These are phyloP conservation scores for Gossypium australe DNA, from an alignment of 345 rosid genomes.

Conservation along the genomic window DNA sequence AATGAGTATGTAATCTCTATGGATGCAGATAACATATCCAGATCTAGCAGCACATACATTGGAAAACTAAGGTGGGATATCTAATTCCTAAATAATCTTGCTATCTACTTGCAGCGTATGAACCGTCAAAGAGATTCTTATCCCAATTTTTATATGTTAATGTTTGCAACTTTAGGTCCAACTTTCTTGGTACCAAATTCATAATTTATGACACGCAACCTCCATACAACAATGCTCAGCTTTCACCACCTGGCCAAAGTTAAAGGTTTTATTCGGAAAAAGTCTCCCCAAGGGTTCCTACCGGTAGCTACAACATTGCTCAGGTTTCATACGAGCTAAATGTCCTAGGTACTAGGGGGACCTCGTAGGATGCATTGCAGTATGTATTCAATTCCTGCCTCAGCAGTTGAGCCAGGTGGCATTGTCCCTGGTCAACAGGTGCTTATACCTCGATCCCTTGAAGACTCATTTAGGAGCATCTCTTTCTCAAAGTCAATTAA, in stretches of 20 bases:
- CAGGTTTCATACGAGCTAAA: constrained; percentile 84
- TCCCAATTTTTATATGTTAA: neutral
- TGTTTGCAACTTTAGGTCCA: constrained; percentile 54
- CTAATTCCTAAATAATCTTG: neutral
- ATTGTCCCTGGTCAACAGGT: constrained; percentile 79
- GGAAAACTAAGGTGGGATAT: constrained; percentile 72
- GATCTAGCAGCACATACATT: constrained; percentile 79
- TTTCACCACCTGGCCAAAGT: constrained; percentile 72
- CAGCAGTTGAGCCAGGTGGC: constrained; percentile 68
- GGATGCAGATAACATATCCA: constrained; percentile 77
- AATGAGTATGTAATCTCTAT: constrained; percentile 89
- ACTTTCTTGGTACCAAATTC: constrained; percentile 90
- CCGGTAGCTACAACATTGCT: constrained; percentile 79
- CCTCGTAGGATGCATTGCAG: constrained; percentile 90
- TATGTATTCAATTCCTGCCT: constrained; percentile 73
- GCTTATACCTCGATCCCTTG: constrained; percentile 63
- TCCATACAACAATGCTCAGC: constrained; percentile 64
- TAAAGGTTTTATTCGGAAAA: constrained; percentile 78
- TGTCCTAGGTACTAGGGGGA: constrained; percentile 82
- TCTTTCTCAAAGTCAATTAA: no score
- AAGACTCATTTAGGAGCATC: constrained; percentile 74
- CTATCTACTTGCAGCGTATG: neutral
- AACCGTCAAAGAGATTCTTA: neutral
- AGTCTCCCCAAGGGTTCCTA: constrained; percentile 83
- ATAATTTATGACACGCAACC: constrained; percentile 86